Conservation (phyloP, 148 eudicot genomes). For the Beta vulgaris region DNA sequence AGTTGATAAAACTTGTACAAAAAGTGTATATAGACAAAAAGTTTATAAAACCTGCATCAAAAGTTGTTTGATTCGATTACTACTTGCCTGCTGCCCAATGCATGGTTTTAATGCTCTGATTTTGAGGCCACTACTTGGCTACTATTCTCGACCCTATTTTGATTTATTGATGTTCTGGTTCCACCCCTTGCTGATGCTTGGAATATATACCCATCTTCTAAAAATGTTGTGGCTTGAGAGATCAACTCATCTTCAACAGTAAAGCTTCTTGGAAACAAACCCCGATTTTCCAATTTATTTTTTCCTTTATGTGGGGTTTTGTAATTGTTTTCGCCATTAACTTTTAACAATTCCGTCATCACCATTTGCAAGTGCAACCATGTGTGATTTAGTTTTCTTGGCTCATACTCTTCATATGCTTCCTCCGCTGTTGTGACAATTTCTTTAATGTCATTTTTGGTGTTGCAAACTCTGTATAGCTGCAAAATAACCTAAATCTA, state of each 20-base stretch:
- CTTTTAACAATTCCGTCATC: background rate
- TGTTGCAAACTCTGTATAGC: background rate
- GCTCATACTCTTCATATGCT: background rate
- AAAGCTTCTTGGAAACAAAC: background rate
- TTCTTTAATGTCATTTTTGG: background rate
- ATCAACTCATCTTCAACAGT: background rate
- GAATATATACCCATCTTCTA: background rate
- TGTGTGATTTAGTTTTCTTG: background rate
- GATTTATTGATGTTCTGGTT: background rate
- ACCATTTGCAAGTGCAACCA: background rate
- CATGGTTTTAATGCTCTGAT: background rate
- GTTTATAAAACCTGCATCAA: background rate
- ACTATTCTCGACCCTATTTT: background rate
- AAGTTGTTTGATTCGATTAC: no score
- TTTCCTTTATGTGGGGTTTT: background rate
- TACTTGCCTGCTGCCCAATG: background rate
- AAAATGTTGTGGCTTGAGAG: background rate
- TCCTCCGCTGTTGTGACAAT: background rate
- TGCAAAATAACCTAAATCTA: conserved; percentile 7
- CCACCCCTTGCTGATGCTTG: background rate
- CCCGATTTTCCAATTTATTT: background rate
- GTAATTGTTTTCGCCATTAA: background rate
- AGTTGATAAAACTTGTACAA: background rate
- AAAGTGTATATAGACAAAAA: background rate
- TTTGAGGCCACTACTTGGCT: background rate